A percentile compares a stretch with the other conserved stretches of the same genome.
Evolutionary conservation across 768 basidiomycete species (phyloP).

Genomic region (Sutorius australiensis): DNA sequence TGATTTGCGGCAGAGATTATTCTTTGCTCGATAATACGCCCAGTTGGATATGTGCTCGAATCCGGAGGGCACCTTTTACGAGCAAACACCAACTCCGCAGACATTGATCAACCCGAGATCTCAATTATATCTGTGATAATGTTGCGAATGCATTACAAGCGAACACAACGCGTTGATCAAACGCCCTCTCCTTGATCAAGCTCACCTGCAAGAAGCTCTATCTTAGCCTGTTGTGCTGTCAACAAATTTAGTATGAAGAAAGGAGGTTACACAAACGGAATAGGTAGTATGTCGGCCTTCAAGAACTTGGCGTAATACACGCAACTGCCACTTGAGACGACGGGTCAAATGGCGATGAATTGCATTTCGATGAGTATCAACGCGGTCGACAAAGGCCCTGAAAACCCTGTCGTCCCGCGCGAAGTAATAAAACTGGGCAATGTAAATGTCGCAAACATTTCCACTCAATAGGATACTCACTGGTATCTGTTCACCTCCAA

Average conservation of each 20-base stretch:
- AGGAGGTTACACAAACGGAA: conserved; percentile 43
- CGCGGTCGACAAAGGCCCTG: conserved; percentile 54
- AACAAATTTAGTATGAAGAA: background rate
- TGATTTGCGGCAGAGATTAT: conserved; percentile 12
- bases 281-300: conserved; percentile 66
- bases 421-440: conserved; percentile 71
- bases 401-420: conserved; percentile 89
- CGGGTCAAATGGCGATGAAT: conserved; percentile 49
- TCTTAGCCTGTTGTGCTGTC: conserved; percentile 45
- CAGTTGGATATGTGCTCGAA: conserved; percentile 51
- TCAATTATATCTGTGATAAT: background rate
- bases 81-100: conserved; percentile 39
- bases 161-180: conserved; percentile 22
- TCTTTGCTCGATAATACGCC: conserved; percentile 83
- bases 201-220: conserved; percentile 57
- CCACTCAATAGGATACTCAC: conserved; percentile 39
- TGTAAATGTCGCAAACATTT: conserved; percentile 1
- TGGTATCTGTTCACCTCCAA: conserved; percentile 67
- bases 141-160: conserved; percentile 1
- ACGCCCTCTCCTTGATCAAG: conserved; percentile 62
- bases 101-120: background rate
- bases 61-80: conserved; percentile 75
- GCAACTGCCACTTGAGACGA: conserved; percentile 68
- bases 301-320: conserved; percentile 56
- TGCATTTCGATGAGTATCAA: conserved; percentile 36